Evolutionary conservation across 768 basidiomycete genomes (phyloP).

Genomic region (Exidia glandulosa): DNA sequence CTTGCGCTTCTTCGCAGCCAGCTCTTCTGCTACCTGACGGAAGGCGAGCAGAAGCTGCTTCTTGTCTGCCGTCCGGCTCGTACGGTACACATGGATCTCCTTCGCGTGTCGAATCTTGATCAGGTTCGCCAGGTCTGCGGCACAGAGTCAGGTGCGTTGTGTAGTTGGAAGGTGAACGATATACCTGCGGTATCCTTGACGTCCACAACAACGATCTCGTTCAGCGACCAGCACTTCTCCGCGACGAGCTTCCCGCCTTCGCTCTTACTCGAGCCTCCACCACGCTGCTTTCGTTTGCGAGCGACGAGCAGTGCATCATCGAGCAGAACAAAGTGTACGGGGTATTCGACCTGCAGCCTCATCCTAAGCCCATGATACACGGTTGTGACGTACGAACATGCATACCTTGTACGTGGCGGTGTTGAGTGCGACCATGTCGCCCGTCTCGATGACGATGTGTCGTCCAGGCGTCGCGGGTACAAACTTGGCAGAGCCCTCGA

Average conservation of each 20-base stretch:
- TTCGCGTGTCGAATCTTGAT: conserved; percentile 91
- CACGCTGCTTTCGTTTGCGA: conserved; percentile 52
- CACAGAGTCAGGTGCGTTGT: background rate
- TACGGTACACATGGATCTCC: conserved; percentile 90
- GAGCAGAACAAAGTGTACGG: conserved; percentile 80
- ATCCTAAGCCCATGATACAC: too few relatives aligned
- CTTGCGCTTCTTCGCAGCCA: conserved; percentile 77
- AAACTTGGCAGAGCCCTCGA: conserved; percentile 93
- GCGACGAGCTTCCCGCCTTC: conserved; percentile 77
- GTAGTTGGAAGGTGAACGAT: conserved; percentile 16
- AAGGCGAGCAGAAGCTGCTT: conserved; percentile 75
- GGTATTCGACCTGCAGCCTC: conserved; percentile 41
- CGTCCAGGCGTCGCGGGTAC: conserved; percentile 84
- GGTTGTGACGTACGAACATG: too few relatives aligned
- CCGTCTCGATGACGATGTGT: conserved; percentile 81
- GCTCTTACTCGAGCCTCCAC: conserved; percentile 31
- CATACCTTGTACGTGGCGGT: conserved; percentile 79
- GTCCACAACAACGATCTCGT: conserved; percentile 90
- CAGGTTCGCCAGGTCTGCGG: conserved; percentile 74
- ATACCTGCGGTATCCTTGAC: conserved; percentile 89
- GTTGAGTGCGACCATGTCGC: conserved; percentile 74
- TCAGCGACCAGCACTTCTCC: conserved; percentile 85
- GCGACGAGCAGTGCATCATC: conserved; percentile 90
- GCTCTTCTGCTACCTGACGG: conserved; percentile 86
- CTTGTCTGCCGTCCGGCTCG: conserved; percentile 74